Evolutionary conservation across 306 rosid species (phyloP).

Genomic region (Glycine tomentella): DNA sequence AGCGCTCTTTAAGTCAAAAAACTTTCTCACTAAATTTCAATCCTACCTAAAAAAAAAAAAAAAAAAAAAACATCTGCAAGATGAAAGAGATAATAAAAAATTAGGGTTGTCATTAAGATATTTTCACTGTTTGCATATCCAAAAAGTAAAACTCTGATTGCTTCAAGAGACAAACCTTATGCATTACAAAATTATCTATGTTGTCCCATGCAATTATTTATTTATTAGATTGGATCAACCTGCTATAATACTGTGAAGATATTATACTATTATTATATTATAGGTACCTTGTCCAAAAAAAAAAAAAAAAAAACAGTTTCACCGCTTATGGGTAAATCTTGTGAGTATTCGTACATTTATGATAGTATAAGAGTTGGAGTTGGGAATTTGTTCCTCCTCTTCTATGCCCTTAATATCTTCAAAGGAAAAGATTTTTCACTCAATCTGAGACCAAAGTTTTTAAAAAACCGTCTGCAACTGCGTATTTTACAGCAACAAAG

Average conservation of each 20-base stretch:
- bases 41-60: too few relatives aligned
- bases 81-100: too few relatives aligned
- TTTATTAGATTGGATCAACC: constrained; percentile 23
- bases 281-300: neutral
- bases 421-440: neutral
- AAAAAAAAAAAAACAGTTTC: neutral
- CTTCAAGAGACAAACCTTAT: neutral
- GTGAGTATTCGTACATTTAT: neutral
- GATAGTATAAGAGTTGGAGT: neutral
- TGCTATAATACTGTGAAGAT: neutral
- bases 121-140: too few relatives aligned
- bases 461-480: neutral
- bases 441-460: neutral
- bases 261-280: neutral
- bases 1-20: too few relatives aligned
- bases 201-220: too few relatives aligned
- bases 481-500: neutral
- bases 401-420: neutral
- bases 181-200: neutral
- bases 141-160: neutral
- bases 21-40: too few relatives aligned
- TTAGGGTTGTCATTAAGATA: too few relatives aligned
- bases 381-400: neutral
- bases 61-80: too few relatives aligned
- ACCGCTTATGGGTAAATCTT: neutral